Conservation (phyloP, 1,139 yeast genomes). For the Saccharomyces hybrid region DNA sequence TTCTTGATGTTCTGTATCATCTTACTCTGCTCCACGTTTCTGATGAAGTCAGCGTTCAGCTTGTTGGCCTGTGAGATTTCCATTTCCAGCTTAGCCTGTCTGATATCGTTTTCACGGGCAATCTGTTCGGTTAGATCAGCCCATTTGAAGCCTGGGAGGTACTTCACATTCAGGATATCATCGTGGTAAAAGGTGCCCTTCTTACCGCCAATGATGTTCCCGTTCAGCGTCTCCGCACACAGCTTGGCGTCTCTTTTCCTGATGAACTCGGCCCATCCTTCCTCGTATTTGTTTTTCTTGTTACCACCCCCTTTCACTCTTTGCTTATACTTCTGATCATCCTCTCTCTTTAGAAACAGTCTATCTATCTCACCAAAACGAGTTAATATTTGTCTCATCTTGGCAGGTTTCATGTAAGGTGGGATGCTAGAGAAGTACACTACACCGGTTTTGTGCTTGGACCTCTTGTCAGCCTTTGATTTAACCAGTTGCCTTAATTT, state of each 20-base stretch:
- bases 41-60: conserved; percentile 72
- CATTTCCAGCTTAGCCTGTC: conserved; percentile 79
- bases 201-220: conserved; percentile 84
- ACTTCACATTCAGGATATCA: conserved; percentile 84
- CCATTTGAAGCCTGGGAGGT: conserved; percentile 92
- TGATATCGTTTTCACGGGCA: conserved; percentile 79
- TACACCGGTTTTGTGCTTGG: conserved; percentile 72
- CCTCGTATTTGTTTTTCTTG: conserved; percentile 77
- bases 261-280: conserved; percentile 95
- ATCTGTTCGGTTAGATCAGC: conserved; percentile 87
- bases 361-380: conserved; percentile 84
- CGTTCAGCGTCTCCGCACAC: conserved; percentile 80
- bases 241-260: conserved; percentile 81
- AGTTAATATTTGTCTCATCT: conserved; percentile 68
- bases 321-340: conserved; percentile 50
- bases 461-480: conserved; percentile 49
- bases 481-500: conserved; percentile 14
- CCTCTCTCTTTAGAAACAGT: conserved; percentile 82
- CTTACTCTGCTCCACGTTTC: conserved; percentile 80
- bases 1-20: conserved; percentile 61
- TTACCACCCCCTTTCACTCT: conserved; percentile 93
- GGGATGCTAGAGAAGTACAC: conserved; percentile 86
- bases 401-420: conserved; percentile 94
- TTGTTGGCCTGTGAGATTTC: conserved; percentile 86
- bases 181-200: conserved; percentile 88